Base-by-base conservation (phyloP, 192 early-diverging fungal species). In the Thoreauomyces humboldtii region DNA sequence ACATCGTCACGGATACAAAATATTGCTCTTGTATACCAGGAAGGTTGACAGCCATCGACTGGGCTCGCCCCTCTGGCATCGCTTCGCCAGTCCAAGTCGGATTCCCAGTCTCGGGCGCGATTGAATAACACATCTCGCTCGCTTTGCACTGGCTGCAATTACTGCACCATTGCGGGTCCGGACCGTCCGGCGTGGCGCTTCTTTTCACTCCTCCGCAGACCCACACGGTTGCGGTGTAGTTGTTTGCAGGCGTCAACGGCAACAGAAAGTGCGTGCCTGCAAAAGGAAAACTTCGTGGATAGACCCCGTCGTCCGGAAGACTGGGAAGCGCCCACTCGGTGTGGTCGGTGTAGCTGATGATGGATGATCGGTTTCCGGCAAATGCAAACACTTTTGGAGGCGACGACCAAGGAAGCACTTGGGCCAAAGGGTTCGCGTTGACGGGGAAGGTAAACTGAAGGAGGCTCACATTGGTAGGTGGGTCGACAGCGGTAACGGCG, bases 121-220 rank as follows among this genome's bases (percentile, higher is more conserved):
- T 62, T 35, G 60, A 50, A 46, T 61, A 61, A 51, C 77, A 78
- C 24, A 33, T 24, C 7, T 21, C 45, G 22, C 65, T 61, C 0
- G 69, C 73, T 1, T 7, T 14, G 21, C 50, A 68, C 12, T 60
- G 33, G 25, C 29, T 24, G 33, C 65, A 68, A 29, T 68, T 68
- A 47, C 36, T 29, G 2, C 1, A 68, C 65, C 65, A 68, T 14
- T 59, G 7, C 6, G 34, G 59, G 21, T 21, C 36, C 11, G 42
- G 24, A 14, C 56, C 55, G 34, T 68, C 57, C 4, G 65, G 32
- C 0, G 52, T 19, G 6, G 43, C 54, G 4, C 38, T 45, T 14
- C 62, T 29, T 15, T 65, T 63, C 31, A 48, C 59, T 2, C 77
- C 77, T 14, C 77, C 77, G 60, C 77, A 78, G 22, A 78, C 34